A percentile compares a stretch with the other conserved stretches of the same genome.
phyloP scores from a whole-genome alignment of 768 basidiomycete species.

The Lactifluus pinguis region DNA sequence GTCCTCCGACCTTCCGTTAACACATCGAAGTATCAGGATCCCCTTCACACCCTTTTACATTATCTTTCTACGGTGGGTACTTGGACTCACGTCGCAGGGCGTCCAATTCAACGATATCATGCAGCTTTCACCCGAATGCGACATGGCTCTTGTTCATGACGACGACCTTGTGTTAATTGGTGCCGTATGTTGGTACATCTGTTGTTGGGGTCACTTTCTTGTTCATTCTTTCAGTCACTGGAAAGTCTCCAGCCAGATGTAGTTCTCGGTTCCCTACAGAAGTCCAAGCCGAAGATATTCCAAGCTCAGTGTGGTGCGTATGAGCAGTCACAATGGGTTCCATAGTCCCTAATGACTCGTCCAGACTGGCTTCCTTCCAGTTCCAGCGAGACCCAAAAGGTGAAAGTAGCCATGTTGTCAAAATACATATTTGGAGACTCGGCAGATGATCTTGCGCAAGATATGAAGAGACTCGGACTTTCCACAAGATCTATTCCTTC shows the following conservation, averaged over 20 bases:
- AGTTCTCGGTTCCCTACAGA: neutral
- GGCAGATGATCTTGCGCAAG: too few species aligned
- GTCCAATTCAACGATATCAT: neutral
- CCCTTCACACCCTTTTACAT: neutral
- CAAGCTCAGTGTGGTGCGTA: neutral
- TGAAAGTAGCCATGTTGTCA: too few species aligned
- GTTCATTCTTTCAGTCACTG: neutral
- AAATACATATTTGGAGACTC: neutral
- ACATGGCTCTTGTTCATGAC: too few species aligned
- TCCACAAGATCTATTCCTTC: too few species aligned
- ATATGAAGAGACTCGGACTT: too few species aligned
- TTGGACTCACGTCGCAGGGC: neutral
- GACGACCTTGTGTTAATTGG: neutral
- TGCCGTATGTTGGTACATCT: neutral
- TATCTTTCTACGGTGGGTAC: neutral
- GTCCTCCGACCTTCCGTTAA: too few species aligned
- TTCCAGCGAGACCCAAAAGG: too few species aligned
- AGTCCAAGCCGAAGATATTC: neutral
- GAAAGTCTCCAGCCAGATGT: neutral
- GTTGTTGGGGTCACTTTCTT: too few species aligned
- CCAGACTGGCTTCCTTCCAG: too few species aligned
- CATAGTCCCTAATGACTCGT: neutral
- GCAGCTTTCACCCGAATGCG: too few species aligned
- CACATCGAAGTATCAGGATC: too few species aligned
- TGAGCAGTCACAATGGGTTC: neutral